Conservation (phyloP, 176 grass and related monocot genomes). For the Carex kokanica region DNA sequence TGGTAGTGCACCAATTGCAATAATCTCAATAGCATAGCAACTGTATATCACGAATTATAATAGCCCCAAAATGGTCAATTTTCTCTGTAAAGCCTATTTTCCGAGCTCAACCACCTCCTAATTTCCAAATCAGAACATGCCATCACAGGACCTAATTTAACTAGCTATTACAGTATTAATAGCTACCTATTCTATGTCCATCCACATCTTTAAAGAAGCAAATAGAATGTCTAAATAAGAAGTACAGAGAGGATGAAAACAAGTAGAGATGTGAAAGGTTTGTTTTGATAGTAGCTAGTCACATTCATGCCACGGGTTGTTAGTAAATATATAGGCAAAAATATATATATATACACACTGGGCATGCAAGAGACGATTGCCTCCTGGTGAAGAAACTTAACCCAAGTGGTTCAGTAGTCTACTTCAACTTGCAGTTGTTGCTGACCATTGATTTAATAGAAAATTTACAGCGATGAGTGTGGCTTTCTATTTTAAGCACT, state of each 20-base stretch:
- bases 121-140: slow-evolving; percentile 4
- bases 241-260: not conserved
- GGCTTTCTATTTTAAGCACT: slow-evolving; percentile 3
- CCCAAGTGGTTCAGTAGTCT: not conserved
- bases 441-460: not conserved
- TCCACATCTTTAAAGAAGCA: not conserved
- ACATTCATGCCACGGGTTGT: not conserved
- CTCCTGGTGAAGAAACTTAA: not conserved
- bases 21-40: not conserved
- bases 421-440: not conserved
- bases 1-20: not conserved
- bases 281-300: not conserved
- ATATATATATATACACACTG: too few relatives aligned
- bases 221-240: not conserved
- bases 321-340: not conserved
- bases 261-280: not conserved
- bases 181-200: not conserved
- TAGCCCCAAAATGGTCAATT: not conserved
- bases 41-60: too few relatives aligned
- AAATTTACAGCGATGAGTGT: not conserved
- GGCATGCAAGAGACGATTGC: not conserved
- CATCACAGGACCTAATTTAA: not conserved
- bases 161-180: not conserved
- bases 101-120: not conserved
- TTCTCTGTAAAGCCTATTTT: slow-evolving; percentile 1